Conservation (phyloP, 1,284 basidiomycete species). For the Tausonia pullulans region DNA sequence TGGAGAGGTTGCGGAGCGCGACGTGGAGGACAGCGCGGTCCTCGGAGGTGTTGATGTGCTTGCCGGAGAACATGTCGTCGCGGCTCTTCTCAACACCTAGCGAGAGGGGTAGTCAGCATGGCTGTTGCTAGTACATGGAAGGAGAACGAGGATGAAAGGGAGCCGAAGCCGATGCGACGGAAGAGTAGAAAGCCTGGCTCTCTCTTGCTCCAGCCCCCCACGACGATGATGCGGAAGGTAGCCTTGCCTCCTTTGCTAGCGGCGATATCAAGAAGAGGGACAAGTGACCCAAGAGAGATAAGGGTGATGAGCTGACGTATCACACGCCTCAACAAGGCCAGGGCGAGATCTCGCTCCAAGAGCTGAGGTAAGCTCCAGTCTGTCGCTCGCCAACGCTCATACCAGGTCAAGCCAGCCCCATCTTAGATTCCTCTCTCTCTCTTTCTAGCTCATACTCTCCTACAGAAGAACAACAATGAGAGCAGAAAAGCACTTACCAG, state of each 20-base stretch:
- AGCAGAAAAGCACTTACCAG: conserved; percentile 9
- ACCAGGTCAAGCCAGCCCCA: background rate
- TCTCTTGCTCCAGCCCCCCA: too few species aligned
- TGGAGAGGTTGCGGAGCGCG: conserved; percentile 75
- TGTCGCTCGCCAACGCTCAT: too few species aligned
- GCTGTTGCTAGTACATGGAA: conserved; percentile 32
- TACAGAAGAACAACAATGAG: background rate
- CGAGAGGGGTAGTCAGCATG: conserved; percentile 44
- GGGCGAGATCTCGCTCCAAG: too few species aligned
- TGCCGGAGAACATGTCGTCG: conserved; percentile 87
- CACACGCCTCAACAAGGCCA: too few species aligned
- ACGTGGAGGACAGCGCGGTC: conserved; percentile 92
- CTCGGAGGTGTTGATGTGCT: conserved; percentile 98
- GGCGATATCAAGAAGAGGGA: too few species aligned
- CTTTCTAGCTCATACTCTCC: background rate
- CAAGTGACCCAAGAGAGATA: too few species aligned
- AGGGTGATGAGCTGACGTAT: too few species aligned
- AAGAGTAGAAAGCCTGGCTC: background rate
- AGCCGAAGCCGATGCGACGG: background rate
- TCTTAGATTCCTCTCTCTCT: background rate
- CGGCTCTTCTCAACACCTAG: conserved; percentile 76
- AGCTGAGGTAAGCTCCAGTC: too few species aligned
- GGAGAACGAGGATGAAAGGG: conserved; percentile 45
- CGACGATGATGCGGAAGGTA: too few species aligned
- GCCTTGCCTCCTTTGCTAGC: too few species aligned